Percentiles rank a stretch among this genome's conserved stretches.
Conservation (phyloP, 2,329 filamentous ascomycete species). For the Clarireedia monteithiana region DNA sequence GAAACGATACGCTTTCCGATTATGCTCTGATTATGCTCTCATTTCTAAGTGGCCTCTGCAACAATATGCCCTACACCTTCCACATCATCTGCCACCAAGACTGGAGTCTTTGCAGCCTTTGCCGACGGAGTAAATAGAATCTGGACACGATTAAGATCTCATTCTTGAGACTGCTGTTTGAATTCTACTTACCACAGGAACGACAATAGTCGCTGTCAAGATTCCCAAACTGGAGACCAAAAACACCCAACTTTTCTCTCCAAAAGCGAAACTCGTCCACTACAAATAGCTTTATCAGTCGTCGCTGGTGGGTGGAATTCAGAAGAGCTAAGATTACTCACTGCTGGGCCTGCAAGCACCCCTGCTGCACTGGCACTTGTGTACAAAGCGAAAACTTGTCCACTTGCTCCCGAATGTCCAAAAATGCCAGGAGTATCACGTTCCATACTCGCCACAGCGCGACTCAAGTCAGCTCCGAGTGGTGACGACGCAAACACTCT, state of each 20-base stretch:
- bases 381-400: constrained; percentile 13
- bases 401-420: constrained; percentile 6
- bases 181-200: constrained; percentile 1
- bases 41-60: not conserved
- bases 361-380: constrained; percentile 12
- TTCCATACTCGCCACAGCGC: constrained; percentile 10
- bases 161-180: not conserved
- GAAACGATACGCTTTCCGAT: not conserved
- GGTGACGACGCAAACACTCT: constrained; percentile 9
- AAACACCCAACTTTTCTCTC: constrained; percentile 7
- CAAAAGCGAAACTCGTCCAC: constrained; percentile 9
- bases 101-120: not conserved
- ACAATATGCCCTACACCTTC: not conserved
- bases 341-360: constrained; percentile 10
- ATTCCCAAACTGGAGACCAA: constrained; percentile 11
- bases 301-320: too few relatives aligned
- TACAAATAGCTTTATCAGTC: too few relatives aligned
- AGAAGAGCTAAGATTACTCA: too few relatives aligned
- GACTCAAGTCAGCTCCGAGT: constrained; percentile 11
- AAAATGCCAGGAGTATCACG: constrained; percentile 9
- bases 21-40: not conserved
- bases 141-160: not conserved
- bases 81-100: not conserved
- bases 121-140: not conserved
- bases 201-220: constrained; percentile 7